phyloP scores from a whole-genome alignment of 1,284 basidiomycete species.

The Malassezia arunalokei region DNA sequence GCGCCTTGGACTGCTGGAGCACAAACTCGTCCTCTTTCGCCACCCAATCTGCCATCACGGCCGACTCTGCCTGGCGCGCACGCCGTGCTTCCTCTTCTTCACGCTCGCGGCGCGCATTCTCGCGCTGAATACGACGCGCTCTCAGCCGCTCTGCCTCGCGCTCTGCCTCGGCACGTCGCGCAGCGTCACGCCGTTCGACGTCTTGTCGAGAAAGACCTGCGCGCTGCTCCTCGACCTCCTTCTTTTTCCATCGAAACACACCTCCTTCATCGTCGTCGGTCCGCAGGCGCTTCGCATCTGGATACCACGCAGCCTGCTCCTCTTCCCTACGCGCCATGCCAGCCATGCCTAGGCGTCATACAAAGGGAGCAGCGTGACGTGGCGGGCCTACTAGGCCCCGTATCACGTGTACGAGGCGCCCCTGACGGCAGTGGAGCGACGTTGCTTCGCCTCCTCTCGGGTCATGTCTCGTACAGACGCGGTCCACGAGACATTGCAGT shows the following conservation, averaged over 20 bases:
- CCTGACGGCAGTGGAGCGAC: no score
- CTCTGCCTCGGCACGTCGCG: constrained; percentile 74
- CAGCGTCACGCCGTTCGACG: constrained; percentile 64
- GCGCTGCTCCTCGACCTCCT: constrained; percentile 87
- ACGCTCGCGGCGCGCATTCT: constrained; percentile 69
- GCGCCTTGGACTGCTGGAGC: constrained; percentile 76
- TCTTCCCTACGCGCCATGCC: no score
- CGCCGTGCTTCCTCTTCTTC: constrained; percentile 85
- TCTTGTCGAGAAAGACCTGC: constrained; percentile 69
- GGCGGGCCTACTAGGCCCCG: no score
- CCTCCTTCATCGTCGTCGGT: constrained; percentile 48
- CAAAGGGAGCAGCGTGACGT: no score
- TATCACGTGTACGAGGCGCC: no score
- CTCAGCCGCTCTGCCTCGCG: constrained; percentile 79
- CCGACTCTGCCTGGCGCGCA: constrained; percentile 78
- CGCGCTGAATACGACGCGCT: constrained; percentile 74
- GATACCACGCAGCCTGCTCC: background rate
- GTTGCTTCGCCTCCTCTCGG: no score
- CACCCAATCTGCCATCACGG: constrained; percentile 94
- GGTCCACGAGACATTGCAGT: background rate
- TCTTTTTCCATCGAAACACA: constrained; percentile 97
- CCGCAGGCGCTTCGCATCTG: background rate
- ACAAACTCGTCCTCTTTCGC: constrained; percentile 95
- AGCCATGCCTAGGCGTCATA: no score
- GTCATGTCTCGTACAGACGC: no score